Base-by-base conservation (phyloP, 2,329 filamentous ascomycete species). In the Sporothrix humicola region DNA sequence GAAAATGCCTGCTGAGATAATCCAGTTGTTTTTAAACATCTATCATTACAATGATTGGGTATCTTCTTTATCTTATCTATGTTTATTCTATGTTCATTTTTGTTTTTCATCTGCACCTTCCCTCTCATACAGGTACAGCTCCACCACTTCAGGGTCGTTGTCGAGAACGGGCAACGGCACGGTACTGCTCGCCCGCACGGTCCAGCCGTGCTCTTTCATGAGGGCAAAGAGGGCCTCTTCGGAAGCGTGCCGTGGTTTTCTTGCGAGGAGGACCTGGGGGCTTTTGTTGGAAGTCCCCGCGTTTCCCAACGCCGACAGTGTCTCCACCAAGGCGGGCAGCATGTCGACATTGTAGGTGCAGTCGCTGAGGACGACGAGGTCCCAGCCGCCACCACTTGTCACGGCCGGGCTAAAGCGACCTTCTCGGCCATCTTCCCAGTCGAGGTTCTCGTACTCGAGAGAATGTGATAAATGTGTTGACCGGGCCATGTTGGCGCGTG, bases 291-390 rank as follows among this genome's bases (percentile, higher is more conserved):
- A 73, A 2, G 79, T 78, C 1, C n/a, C 5, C 42, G 75, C 77
- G 2, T 74, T 72, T 74, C 88, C 86, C 12, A 90, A 78, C 1
- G 85, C 83, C 1, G 84, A 84, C 50, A 89, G 79, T 0, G 87
- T 89, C 70, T 83, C 83, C 3, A 89, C 85, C 26, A 90, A 82
- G 2, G 86, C 83, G 0, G 86, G 84, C 37, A 90, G 80, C 75
- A 84, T 85, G 78, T 89, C 87, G 71, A 84, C 85, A 75, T 90
- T 90, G 82, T 90, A 90, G 0, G 87, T 89, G 82, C 88, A 89
- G 79, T 90, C 88, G 78, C 87, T 89, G 26, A 90, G 81, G 71
- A 88, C 82, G 65, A 89, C 77, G 5, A 89, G 79, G 74, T 89
- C 85, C 87, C 87, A 90, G 74, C 79, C 80, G 0, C 81, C 79